Base-by-base conservation (phyloP, 2,329 filamentous ascomycete species). In the Ophiostoma himal-ulmi region DNA sequence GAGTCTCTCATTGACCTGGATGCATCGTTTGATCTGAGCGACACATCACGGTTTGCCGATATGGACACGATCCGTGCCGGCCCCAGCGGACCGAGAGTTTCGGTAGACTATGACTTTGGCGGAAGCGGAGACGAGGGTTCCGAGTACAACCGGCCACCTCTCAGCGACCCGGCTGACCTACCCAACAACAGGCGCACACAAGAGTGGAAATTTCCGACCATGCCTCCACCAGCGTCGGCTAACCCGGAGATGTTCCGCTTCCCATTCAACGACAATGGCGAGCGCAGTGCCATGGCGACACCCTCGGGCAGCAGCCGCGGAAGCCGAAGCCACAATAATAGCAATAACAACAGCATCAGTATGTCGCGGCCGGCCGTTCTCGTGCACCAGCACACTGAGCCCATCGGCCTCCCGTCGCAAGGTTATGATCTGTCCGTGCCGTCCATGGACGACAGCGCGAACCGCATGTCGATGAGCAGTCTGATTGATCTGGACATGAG, bases 1-100 rank as follows among this genome's bases (percentile, higher is more conserved):
- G 87, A 89, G 75, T 88, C 87, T 0, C 81, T 89, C 22, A 90
- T 90, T 70, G 88, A 90, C 74, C 82, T 90, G 8, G 88, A 89
- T 72, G 85, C 83, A 1, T 88, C 86, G 26, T 70, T 65, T 74
- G 48, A 71, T 44, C 79, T 89, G 7, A 81, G 83, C 62, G 85
- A 84, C 85, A 3, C 79, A 87, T 86, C 86, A 0, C 83, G 81
- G 69, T 89, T 88, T 72, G 83, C 84, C 52, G 86, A 89, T 73
- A 82, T 89, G 82, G 84, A 85, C 69, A 89, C 87, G 5, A 86
- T 89, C 73, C 83, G 80, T 72, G 81, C 83, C n/a, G 71, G 68
- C 20, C 68, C 70, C 14, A 26, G 68, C 26, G 81, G 82, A 22
- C 80, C 82, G 10, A 80, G 82, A 41, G 77, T 78, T 34, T 83